Conservation (phyloP, 1,284 basidiomycete genomes). For the Singerocomus inundabilis region DNA sequence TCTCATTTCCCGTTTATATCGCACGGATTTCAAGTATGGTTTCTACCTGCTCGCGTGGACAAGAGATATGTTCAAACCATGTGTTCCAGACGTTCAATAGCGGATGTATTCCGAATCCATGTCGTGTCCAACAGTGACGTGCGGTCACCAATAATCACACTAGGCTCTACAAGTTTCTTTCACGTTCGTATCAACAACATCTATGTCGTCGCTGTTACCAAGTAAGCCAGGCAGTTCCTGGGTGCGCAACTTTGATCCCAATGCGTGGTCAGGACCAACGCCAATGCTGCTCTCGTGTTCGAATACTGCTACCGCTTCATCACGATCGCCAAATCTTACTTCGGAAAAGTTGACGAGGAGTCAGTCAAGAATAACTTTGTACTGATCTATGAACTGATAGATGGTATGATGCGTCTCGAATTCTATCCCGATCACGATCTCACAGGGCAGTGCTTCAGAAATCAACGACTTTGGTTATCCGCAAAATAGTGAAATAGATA, state of each 20-base stretch:
- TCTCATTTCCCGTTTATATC: constrained; percentile 89
- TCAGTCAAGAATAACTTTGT: constrained; percentile 99
- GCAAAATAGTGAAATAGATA: constrained; percentile 98
- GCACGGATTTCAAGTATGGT: constrained; percentile 87
- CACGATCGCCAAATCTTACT: constrained; percentile 90
- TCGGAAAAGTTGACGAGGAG: constrained; percentile 98
- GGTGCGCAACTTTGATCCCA: neutral
- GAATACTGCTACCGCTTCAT: constrained; percentile 98
- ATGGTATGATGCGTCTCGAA: constrained; percentile 56
- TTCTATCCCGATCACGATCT: neutral
- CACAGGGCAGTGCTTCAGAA: constrained; percentile 52
- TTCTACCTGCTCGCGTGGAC: neutral
- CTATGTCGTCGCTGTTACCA: constrained; percentile 93
- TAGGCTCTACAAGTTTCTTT: constrained; percentile 97
- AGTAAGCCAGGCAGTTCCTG: constrained; percentile 50
- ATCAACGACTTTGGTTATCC: constrained; percentile 99
- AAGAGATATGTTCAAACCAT: neutral
- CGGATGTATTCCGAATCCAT: constrained; percentile 96
- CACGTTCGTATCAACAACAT: constrained; percentile 95
- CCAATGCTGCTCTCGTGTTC: constrained; percentile 96
- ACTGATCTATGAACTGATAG: constrained; percentile 92
- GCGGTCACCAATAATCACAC: constrained; percentile 94
- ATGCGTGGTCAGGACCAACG: constrained; percentile 74
- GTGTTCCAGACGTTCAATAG: constrained; percentile 81
- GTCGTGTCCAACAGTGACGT: constrained; percentile 98